Percentiles rank a stretch among this genome's conserved stretches.
These are phyloP conservation scores for Nakazawaea laoshanensis DNA, from an alignment of 805 yeast genomes.

Conservation along the genomic window DNA sequence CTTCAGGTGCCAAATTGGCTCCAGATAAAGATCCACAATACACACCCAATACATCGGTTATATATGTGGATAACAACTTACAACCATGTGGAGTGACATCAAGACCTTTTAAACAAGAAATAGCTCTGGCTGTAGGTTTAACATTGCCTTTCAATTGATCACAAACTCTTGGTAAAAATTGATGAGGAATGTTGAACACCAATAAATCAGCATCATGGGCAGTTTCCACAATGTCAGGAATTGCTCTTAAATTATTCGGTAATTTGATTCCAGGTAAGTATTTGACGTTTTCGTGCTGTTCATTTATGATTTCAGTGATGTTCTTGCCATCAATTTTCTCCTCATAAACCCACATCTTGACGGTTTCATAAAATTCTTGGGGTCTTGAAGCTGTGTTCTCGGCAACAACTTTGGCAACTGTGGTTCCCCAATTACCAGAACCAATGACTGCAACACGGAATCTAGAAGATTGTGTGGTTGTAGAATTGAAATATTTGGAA, in stretches of 20 bases:
- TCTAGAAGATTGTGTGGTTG: neutral
- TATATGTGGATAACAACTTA: constrained; percentile 69
- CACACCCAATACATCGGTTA: constrained; percentile 73
- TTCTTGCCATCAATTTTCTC: constrained; percentile 72
- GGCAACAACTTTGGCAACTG: constrained; percentile 91
- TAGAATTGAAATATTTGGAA: constrained; percentile 6
- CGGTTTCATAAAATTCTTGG: constrained; percentile 59
- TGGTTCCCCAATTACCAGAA: constrained; percentile 98
- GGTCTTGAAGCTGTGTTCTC: constrained; percentile 76
- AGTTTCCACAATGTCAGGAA: constrained; percentile 72
- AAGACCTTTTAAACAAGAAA: constrained; percentile 93
- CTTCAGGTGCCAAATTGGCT: constrained; percentile 96
- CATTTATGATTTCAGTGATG: constrained; percentile 85
- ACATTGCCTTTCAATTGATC: constrained; percentile 72
- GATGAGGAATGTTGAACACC: constrained; percentile 95
- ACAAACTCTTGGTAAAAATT: constrained; percentile 75
- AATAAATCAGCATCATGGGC: constrained; percentile 78
- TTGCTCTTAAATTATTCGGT: constrained; percentile 83
- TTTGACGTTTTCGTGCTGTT: constrained; percentile 86
- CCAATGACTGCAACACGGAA: constrained; percentile 75
- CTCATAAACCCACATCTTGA: constrained; percentile 96
- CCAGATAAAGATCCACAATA: constrained; percentile 96
- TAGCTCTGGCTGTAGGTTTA: constrained; percentile 67
- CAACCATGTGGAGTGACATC: constrained; percentile 84
- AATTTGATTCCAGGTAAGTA: constrained; percentile 84